Conservation (phyloP, 306 rosid species). For the Cucurbita ficifolia region DNA sequence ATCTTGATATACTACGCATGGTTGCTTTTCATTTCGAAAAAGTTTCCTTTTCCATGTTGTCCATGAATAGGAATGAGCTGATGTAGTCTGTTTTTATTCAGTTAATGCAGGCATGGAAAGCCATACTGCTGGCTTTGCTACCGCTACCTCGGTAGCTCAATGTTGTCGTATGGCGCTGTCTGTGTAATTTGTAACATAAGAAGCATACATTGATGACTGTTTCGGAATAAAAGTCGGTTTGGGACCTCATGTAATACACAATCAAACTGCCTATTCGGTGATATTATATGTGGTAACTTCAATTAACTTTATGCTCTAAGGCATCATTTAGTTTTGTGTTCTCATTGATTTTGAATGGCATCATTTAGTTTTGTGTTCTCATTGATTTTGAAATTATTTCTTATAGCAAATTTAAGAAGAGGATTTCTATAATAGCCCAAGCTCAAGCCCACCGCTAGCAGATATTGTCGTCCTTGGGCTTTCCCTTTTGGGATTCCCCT, state of each 20-base stretch:
- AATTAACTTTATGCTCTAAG: neutral
- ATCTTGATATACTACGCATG: neutral
- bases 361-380: neutral
- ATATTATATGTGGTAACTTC: neutral
- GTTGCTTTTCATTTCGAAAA: neutral
- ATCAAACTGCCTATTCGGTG: conserved; percentile 1
- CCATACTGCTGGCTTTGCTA: neutral
- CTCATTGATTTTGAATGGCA: neutral
- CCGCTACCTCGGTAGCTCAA: neutral
- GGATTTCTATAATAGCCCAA: neutral
- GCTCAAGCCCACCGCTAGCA: too few species aligned
- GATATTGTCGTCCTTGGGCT: too few species aligned
- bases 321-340: neutral
- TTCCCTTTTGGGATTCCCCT: too few species aligned
- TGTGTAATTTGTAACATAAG: neutral
- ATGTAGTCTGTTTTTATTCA: neutral
- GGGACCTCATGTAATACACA: neutral
- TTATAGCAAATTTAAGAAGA: neutral
- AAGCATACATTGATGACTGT: neutral
- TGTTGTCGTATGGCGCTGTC: neutral
- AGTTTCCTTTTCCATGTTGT: neutral
- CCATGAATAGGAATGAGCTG: neutral
- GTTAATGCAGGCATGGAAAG: neutral
- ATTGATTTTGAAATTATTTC: neutral
- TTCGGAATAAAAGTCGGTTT: neutral